Evolutionary conservation across 768 basidiomycete species (phyloP).

Genomic region (Fibroporia radiculosa): DNA sequence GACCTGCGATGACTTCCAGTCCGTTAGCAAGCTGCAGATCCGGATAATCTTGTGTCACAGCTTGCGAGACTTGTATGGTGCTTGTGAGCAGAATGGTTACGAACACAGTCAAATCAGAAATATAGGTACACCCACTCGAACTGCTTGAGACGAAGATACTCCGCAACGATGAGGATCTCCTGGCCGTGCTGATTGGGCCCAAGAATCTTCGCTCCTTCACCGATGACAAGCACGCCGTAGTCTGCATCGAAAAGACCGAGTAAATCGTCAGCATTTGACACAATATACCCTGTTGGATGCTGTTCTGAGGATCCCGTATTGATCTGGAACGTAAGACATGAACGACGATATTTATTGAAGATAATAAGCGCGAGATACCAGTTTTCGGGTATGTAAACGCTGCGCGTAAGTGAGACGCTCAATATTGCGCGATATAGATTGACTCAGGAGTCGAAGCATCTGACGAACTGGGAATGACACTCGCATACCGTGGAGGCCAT

Average conservation of each 20-base stretch:
- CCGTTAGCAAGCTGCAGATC: conserved; percentile 57
- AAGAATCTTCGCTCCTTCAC: conserved; percentile 65
- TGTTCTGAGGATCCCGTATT: conserved; percentile 60
- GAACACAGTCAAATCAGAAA: not conserved
- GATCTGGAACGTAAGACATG: conserved; percentile 35
- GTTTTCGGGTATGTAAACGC: conserved; percentile 65
- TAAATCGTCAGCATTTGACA: conserved; percentile 75
- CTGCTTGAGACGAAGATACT: conserved; percentile 69
- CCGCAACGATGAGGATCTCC: conserved; percentile 71
- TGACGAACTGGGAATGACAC: conserved; percentile 81
- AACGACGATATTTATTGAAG: not conserved
- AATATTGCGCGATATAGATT: conserved; percentile 73
- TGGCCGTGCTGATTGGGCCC: conserved; percentile 67
- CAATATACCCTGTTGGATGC: conserved; percentile 71
- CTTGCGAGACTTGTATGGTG: conserved; percentile 62
- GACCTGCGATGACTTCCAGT: conserved; percentile 59
- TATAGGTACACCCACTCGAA: conserved; percentile 46
- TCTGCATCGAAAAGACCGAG: conserved; percentile 74
- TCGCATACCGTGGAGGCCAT: conserved; percentile 72
- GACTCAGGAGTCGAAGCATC: conserved; percentile 72
- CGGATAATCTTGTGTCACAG: conserved; percentile 60
- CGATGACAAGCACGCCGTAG: conserved; percentile 62
- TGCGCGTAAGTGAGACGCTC: conserved; percentile 75
- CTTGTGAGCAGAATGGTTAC: conserved; percentile 26
- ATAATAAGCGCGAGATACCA: conserved; percentile 35